Conservation (phyloP, 805 yeast genomes). For the Lipomyces oligophaga region DNA sequence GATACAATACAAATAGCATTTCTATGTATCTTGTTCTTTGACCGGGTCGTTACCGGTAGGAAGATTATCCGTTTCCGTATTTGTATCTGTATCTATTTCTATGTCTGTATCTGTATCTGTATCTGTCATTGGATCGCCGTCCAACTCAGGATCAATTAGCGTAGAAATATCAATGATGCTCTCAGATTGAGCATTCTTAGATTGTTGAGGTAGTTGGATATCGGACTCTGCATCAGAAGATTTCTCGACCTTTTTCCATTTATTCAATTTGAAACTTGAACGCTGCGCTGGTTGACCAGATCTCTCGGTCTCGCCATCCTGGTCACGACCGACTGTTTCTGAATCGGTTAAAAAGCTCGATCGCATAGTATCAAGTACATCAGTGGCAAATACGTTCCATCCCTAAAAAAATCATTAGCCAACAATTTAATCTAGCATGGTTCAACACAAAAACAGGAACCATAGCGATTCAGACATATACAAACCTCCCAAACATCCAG, state of each 20-base stretch:
- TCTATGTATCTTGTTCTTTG: neutral
- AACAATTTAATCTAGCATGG: neutral
- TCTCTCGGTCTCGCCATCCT: too few species aligned
- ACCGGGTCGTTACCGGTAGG: neutral
- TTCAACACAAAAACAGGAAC: neutral
- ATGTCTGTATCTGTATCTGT: slow-evolving; percentile 4
- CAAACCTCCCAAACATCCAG: slow-evolving; percentile 28
- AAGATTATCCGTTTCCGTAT: neutral
- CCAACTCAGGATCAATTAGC: slow-evolving; percentile 23
- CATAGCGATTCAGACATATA: neutral
- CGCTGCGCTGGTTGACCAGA: too few species aligned
- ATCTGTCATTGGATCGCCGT: slow-evolving; percentile 27
- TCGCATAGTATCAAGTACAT: slow-evolving; percentile 14
- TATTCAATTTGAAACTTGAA: too few species aligned
- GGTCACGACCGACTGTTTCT: too few species aligned
- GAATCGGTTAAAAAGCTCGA: too few species aligned
- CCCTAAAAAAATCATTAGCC: slow-evolving; percentile 19
- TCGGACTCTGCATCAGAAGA: neutral
- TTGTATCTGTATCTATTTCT: neutral
- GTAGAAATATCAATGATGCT: slow-evolving; percentile 3
- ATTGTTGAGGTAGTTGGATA: neutral
- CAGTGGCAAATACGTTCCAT: slow-evolving; percentile 28
- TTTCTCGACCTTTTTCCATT: slow-evolving; percentile 25
- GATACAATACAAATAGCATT: neutral
- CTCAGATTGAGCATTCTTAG: neutral